Evolutionary conservation across 2,329 filamentous ascomycete species (phyloP), one percentile per base, ranked within the genome.

Genomic region (Paraconiothyrium sp.): DNA sequence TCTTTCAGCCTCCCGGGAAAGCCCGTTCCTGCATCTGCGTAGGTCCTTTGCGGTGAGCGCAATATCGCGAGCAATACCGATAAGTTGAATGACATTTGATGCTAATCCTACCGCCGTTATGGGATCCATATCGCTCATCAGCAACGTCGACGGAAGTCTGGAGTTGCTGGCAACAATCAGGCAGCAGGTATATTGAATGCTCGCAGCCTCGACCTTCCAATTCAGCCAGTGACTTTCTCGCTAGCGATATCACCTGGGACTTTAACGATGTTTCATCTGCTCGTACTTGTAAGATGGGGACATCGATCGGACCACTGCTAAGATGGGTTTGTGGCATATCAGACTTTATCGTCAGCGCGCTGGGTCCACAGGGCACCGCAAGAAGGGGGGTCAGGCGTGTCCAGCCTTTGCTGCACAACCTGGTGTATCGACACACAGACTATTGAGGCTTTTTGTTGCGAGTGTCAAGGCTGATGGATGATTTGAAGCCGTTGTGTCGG

Each of bases 81-180:
- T 20, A 7, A 67, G 51, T 48, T 62, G 57, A 34, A 63, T 22
- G 41, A 65, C 54, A 46, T 65, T 62, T 5, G 58, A 50, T 20
- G 47, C 57, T 5, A 67, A 49, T 8, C 64, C 58, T 7, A 61
- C 35, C 10, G 52, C 57, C n/a, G 55, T 57, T 24, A 57, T 30
- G 35, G 56, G n/a, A 13, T 62, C 50, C 50, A 57, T 58, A 16
- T 22, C 16, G 41, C 9, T 6, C n/a, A 24, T 46, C 11, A 39
- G 46, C 46, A 27, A 3, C 24, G 16, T 16, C 2, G 37, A 16
- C 16, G 37, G 37, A 16, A 41, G 37, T 41, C 37, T 16, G 3
- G 8, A 6, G 37, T 41, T 41, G 37, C 6, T 41, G 37, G 5
- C 10, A 41, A 16, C 5, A 41, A 41, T 4, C 2, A 1, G 37